Conservation (phyloP, 225 moss, liverwort and hornwort genomes). For the Marchantia polymorpha region DNA sequence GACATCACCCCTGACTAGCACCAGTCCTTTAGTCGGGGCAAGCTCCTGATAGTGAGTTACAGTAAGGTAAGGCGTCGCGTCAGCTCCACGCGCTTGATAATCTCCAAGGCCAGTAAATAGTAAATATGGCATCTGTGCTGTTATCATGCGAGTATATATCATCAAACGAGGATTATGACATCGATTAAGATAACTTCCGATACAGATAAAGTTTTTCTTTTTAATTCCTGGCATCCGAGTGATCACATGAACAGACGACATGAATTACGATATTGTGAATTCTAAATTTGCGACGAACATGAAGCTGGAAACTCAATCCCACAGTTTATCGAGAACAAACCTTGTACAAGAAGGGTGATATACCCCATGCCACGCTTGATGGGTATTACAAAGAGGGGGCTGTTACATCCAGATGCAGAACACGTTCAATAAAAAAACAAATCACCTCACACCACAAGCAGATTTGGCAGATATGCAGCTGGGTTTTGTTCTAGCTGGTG, state of each 20-base stretch:
- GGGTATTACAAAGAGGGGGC: constrained; percentile 90
- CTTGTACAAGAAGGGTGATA: constrained; percentile 83
- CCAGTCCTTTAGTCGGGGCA: constrained; percentile 71
- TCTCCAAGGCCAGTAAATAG: constrained; percentile 95
- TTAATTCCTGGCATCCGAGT: too few relatives aligned
- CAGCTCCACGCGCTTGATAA: constrained; percentile 72
- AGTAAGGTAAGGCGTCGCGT: constrained; percentile 87
- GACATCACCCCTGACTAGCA: constrained; percentile 89
- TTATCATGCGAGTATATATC: neutral
- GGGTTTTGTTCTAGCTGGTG: neutral
- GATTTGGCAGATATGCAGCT: too few relatives aligned
- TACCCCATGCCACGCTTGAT: constrained; percentile 77
- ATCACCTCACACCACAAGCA: neutral
- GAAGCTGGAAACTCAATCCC: neutral
- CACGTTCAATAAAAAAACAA: neutral
- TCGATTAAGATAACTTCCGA: neutral
- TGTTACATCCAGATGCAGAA: constrained; percentile 38
- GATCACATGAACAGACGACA: too few relatives aligned
- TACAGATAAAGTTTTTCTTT: neutral
- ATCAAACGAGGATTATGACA: too few relatives aligned
- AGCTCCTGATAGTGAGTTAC: constrained; percentile 90
- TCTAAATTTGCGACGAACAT: neutral
- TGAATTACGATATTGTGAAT: too few relatives aligned
- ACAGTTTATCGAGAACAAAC: constrained; percentile 29
- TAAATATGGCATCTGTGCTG: constrained; percentile 95